phyloP scores from a whole-genome alignment of 169 alveolate species.

The Fabrea salina region DNA sequence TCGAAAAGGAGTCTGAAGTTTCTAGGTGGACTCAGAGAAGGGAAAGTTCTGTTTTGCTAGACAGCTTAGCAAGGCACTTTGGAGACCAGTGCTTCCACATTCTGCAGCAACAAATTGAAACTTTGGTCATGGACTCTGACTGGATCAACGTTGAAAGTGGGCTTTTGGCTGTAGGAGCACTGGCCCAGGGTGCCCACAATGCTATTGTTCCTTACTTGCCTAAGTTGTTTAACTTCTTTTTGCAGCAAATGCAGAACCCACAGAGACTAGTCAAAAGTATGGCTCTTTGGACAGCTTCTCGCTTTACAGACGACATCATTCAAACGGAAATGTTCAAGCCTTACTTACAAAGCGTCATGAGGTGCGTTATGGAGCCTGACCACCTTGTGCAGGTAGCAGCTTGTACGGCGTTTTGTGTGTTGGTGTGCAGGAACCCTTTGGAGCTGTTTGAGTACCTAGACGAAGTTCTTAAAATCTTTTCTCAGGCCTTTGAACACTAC shows the following conservation, averaged over 20 bases:
- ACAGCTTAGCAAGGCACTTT: background rate
- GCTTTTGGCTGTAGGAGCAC: conserved; percentile 6
- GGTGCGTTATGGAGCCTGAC: background rate
- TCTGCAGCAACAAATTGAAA: background rate
- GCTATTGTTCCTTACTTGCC: background rate
- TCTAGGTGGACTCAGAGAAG: conserved; percentile 2
- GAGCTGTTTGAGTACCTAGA: background rate
- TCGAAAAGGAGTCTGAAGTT: conserved; percentile 12
- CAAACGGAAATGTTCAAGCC: background rate
- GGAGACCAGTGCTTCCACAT: background rate
- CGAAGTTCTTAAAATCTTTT: background rate
- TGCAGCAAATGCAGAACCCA: background rate
- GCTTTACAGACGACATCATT: conserved; percentile 6
- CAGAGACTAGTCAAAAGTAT: background rate
- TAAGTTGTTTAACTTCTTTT: background rate
- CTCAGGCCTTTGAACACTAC: background rate
- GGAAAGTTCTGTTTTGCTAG: conserved; percentile 14
- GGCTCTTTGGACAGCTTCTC: conserved; percentile 18
- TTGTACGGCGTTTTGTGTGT: conserved; percentile 18
- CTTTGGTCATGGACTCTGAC: background rate
- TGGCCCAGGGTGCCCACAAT: conserved; percentile 3
- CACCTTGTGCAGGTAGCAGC: conserved; percentile 13
- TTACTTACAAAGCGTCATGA: background rate
- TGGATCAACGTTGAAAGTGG: conserved; percentile 19
- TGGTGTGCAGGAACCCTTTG: background rate